These are phyloP conservation scores for Saccharomycopsis sp. DNA, from an alignment of 805 yeast genomes.

Conservation along the genomic window DNA sequence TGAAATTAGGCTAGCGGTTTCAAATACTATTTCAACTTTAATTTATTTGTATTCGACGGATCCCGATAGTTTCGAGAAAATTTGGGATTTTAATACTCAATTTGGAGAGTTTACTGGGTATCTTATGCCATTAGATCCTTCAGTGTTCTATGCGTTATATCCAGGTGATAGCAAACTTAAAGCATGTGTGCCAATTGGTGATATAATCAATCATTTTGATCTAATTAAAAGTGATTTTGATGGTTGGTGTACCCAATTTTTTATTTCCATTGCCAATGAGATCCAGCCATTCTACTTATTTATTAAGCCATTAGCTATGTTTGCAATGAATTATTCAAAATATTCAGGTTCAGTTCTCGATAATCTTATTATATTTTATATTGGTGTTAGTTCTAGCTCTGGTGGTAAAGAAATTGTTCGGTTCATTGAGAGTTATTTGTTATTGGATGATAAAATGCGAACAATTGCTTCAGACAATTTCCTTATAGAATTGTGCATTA, in stretches of 20 bases:
- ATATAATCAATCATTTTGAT: neutral
- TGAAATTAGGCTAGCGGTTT: neutral
- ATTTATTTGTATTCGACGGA: neutral
- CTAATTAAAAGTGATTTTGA: conserved; percentile 4
- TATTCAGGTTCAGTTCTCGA: conserved; percentile 5
- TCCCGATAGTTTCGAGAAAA: neutral
- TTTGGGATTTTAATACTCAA: conserved; percentile 9
- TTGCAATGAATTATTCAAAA: conserved; percentile 1
- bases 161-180: neutral
- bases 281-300: neutral
- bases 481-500: conserved; percentile 29
- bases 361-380: conserved; percentile 14
- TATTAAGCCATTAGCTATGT: conserved; percentile 4
- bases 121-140: neutral
- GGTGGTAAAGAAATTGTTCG: conserved; percentile 22
- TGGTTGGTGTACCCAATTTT: conserved; percentile 9
- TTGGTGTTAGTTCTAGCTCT: conserved; percentile 2
- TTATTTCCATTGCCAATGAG: conserved; percentile 3
- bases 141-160: neutral
- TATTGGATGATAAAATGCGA: conserved; percentile 12
- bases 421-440: conserved; percentile 21
- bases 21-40: neutral
- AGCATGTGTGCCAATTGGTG: neutral
- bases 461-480: conserved; percentile 22
- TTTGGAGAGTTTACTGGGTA: conserved; percentile 6